A percentile compares a stretch with the other conserved stretches of the same genome.
These are phyloP conservation scores for Ascochyta fabae DNA, from an alignment of 2,329 filamentous ascomycete species.

Conservation along the genomic window DNA sequence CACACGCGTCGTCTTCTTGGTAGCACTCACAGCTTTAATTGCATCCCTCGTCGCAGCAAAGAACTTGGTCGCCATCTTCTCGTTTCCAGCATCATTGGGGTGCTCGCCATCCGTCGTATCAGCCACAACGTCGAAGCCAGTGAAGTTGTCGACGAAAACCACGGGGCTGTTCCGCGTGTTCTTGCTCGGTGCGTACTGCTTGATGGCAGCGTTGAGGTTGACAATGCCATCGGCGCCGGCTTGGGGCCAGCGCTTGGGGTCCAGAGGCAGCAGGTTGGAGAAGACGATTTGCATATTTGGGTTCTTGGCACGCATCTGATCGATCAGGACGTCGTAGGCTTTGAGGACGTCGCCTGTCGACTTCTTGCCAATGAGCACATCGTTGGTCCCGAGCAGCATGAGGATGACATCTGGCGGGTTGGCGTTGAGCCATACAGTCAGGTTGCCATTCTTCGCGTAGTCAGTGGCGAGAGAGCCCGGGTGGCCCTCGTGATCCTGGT, in stretches of 20 bases:
- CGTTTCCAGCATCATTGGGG: constrained; percentile 39
- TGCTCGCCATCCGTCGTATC: constrained; percentile 46
- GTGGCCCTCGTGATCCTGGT: constrained; percentile 56
- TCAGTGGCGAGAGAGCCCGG: constrained; percentile 51
- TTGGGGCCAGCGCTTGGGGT: constrained; percentile 31
- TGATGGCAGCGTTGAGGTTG: constrained; percentile 25
- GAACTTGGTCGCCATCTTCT: constrained; percentile 41
- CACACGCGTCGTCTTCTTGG: constrained; percentile 6
- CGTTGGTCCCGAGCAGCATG: constrained; percentile 57
- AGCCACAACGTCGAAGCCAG: constrained; percentile 35
- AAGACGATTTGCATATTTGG: constrained; percentile 50
- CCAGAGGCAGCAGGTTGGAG: constrained; percentile 38
- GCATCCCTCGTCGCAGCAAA: constrained; percentile 25
- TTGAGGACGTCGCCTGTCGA: constrained; percentile 42
- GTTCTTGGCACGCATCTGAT: constrained; percentile 53
- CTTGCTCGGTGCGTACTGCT: constrained; percentile 29
- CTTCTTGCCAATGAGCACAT: constrained; percentile 48
- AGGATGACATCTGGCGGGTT: constrained; percentile 54
- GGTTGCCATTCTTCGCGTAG: constrained; percentile 48
- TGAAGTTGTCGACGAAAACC: constrained; percentile 39
- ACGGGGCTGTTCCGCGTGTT: constrained; percentile 32
- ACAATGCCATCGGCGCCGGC: constrained; percentile 25
- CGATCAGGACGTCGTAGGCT: constrained; percentile 50
- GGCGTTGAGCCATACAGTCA: constrained; percentile 49
- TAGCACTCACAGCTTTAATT: constrained; percentile 19